Evolutionary conservation across 2,329 filamentous ascomycete species (phyloP), one percentile per base, ranked within the genome.

Genomic region (Dactylellina haptotyla): DNA sequence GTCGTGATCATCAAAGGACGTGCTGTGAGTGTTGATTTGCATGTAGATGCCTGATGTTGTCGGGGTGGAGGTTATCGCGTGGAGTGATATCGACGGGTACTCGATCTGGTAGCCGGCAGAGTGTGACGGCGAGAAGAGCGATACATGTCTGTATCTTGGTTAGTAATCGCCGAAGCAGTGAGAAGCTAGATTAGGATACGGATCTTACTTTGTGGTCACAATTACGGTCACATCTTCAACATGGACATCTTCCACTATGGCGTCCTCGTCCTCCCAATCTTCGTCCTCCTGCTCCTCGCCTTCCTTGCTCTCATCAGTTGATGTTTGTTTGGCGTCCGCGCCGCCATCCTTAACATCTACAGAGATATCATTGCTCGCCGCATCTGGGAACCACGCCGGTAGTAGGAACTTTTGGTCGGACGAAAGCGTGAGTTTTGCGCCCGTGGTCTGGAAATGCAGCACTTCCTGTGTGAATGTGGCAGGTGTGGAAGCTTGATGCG

Each of bases 251-350:
- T 75, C 62, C 1, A 75, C 41, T 14, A 73, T 61, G n/a, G 61
- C 61, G 37, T 63, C 70, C 34, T 67, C 70, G 14, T 75, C 70
- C 43, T 69, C 70, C 70, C 70, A 75, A n/a, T 75, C 63, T 30
- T 75, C 70, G 18, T 75, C 57, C n/a, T 62, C 56, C 12, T n/a
- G n/a, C n/a, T 8, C 41, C 9, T 62, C 62, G 25, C 32, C 62
- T 34, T 43, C 54, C n/a, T 41, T 46, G 9, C 16, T 23, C n/a
- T 61, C 53, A 10, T 39, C 57, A 1, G 25, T 32, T 23, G 37
- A 32, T 25, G 56, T 20, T 3, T 28, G n/a, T n/a, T n/a, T 32
- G 18, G 20, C 26, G n/a, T 18, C 28, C 8, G 16, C 41, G 4
- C 46, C 48, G 8, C 16, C 30, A 37, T 69, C 45, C n/a, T 59